Conservation (phyloP, 2,329 filamentous ascomycete genomes). For the Aspergillus persii region DNA sequence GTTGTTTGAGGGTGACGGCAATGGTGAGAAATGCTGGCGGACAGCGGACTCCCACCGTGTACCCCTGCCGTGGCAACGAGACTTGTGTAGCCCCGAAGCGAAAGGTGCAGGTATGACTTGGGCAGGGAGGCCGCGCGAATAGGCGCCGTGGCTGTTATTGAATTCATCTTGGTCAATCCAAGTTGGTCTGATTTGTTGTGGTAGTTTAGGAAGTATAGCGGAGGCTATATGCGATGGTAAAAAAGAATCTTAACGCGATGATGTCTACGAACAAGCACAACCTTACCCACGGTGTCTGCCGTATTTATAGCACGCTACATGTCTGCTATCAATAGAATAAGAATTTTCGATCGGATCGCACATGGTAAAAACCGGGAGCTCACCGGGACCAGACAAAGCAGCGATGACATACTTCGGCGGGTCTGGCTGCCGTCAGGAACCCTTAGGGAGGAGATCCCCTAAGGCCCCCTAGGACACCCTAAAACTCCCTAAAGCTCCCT, state of each 20-base stretch:
- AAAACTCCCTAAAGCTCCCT: too few relatives aligned
- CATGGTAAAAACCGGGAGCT: constrained; percentile 20
- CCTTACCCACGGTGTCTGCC: neutral
- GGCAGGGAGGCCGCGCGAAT: constrained; percentile 28
- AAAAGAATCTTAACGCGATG: neutral
- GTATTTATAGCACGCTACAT: constrained; percentile 7
- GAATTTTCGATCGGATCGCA: neutral
- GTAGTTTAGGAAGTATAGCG: neutral
- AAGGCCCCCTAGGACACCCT: too few relatives aligned
- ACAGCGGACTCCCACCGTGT: constrained; percentile 18
- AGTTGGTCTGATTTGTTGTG: neutral
- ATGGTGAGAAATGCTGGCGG: constrained; percentile 8
- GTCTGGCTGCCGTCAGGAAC: too few relatives aligned
- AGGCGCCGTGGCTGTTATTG: constrained; percentile 25
- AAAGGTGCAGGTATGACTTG: constrained; percentile 24
- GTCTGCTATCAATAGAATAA: neutral
- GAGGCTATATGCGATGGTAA: neutral
- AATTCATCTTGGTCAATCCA: constrained; percentile 25
- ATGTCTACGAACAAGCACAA: neutral
- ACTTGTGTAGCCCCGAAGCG: constrained; percentile 25
- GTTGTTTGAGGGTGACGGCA: constrained; percentile 10
- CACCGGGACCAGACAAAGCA: constrained; percentile 5
- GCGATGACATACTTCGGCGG: neutral
- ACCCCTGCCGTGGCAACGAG: constrained; percentile 24
- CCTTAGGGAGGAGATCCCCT: too few relatives aligned